These are phyloP conservation scores for Xylaria grammica DNA, from an alignment of 495 filamentous ascomycete genomes.

Conservation along the genomic window DNA sequence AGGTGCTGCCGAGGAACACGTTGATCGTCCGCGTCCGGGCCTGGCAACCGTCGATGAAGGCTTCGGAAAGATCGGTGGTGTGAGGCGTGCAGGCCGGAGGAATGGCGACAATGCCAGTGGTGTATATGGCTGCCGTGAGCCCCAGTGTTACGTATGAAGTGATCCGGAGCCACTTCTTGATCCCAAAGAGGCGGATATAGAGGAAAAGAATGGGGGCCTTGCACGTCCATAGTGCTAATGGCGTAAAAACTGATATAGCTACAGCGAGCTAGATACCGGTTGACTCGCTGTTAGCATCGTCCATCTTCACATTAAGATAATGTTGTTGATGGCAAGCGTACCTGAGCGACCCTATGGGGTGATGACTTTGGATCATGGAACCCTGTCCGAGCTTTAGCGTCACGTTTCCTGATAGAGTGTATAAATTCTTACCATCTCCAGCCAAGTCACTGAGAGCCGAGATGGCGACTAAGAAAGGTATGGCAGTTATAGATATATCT, in stretches of 20 bases:
- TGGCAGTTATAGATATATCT: constrained; percentile 21
- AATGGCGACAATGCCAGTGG: constrained; percentile 34
- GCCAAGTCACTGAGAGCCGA: constrained; percentile 10
- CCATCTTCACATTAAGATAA: background rate
- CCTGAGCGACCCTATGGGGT: constrained; percentile 13
- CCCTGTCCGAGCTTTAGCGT: constrained; percentile 11
- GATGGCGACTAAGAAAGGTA: constrained; percentile 15
- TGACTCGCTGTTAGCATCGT: background rate
- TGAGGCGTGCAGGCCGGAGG: constrained; percentile 40
- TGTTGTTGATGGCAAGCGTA: background rate
- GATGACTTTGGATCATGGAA: constrained; percentile 1
- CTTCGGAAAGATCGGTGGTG: background rate
- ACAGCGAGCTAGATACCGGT: constrained; percentile 11
- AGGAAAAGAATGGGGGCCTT: constrained; percentile 31
- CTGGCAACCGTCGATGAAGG: constrained; percentile 34
- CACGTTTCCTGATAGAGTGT: background rate
- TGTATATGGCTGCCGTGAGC: constrained; percentile 11
- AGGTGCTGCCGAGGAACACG: constrained; percentile 10
- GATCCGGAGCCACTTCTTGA: constrained; percentile 34
- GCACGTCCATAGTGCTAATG: constrained; percentile 18
- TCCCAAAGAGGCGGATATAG: constrained; percentile 36
- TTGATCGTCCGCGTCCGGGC: constrained; percentile 33
- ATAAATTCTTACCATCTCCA: constrained; percentile 10
- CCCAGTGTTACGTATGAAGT: constrained; percentile 29
- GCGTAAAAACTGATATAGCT: background rate